Base-by-base conservation (phyloP, 2,329 filamentous ascomycete genomes). In the Hysterium pulicare region DNA sequence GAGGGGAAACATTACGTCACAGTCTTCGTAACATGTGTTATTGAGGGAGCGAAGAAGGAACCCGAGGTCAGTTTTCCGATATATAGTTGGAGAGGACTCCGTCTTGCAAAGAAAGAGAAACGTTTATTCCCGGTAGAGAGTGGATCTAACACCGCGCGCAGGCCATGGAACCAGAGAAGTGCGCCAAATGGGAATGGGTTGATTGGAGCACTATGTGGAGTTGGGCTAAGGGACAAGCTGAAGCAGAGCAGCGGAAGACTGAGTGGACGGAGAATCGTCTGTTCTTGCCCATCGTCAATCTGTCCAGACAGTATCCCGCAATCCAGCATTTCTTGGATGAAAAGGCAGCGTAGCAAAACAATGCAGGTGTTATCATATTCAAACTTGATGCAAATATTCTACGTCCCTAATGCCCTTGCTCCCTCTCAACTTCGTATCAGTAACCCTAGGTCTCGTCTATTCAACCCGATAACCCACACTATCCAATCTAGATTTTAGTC, bases 1-100 rank as follows among this genome's bases (percentile, higher is more conserved):
- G 73, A 76, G n/a, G 66, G 65, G 0, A 87, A 83, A 62, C 86
- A 91, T 58, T 91, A 90, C 56, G 73, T 89, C 38, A 90, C 87
- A 0, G 62, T 89, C 2, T 90, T 87, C 51, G 77, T 88, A 47
- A 68, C 70, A 0, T 81, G 78, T 32, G 66, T 64, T 33, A 68
- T 79, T 51, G 57, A 67, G 0, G 72, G 79, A 20, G 67, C 72
- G 13, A 49, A 55, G 0, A 72, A 72, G 20, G 61, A 77, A 49
- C 77, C 84, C 0, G 42, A 74, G 71, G 83, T 85, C 45, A 55
- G 72, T 53, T 26, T 30, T 19, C 4, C 5, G 4, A 16, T 11
- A 40, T 13, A 11, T 20, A 22, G n/a, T 32, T 37, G 54, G 39
- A 53, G 10, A 30, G 10, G 24, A 15, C 16, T 4, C 16, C 3